Evolutionary conservation across 2,329 filamentous ascomycete species (phyloP), one percentile per base, ranked within the genome.

Genomic region (Neonectria coccinea): DNA sequence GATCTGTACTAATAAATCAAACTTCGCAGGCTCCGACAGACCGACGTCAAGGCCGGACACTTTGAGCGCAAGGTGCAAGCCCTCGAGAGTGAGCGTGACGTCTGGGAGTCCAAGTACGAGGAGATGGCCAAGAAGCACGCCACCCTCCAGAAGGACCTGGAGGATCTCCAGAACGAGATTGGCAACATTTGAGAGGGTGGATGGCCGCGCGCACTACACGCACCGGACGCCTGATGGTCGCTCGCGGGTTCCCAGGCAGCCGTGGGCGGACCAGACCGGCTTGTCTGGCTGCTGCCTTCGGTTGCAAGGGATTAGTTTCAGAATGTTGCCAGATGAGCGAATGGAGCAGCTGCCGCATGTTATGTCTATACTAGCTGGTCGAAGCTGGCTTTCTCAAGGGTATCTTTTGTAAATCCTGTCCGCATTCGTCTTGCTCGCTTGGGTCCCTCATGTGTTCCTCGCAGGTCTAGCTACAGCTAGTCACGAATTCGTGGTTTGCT

Each of bases 31-130:
- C 93, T 98, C 79, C 94, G 96, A 81, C 94, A 97, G 86, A 97
- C 96, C 84, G 96, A 99, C 81, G 94, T 98, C 84, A 98, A 98
- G 88, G 94, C 95, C 77, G 96, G 95, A 76, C 95, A 99, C 86
- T 98, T 95, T 83, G 96, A 99, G 86, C 96, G 96, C 84, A 98
- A 98, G 88, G 96, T 98, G 74, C 93, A 97, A 83, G 95, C 96
- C 76, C 90, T 97, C 78, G 96, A 99, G 85, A 86, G 89, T 78
- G 89, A 94, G 80, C 92, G 93, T 76, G 94, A 97, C 82, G 89
- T 94, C 82, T 97, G 94, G 94, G 96, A 98, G 86, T 80, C 87
- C 82, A 98, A 99, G 87, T 98, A 97, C 85, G 96, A 98, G 84
- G 95, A 98, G 81, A 97, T 97, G 91, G 82, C 91, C 75, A 92